A percentile compares a stretch with the other conserved stretches of the same genome.
Conservation (phyloP, 768 basidiomycete genomes). For the Nevesoporus exiguus region DNA sequence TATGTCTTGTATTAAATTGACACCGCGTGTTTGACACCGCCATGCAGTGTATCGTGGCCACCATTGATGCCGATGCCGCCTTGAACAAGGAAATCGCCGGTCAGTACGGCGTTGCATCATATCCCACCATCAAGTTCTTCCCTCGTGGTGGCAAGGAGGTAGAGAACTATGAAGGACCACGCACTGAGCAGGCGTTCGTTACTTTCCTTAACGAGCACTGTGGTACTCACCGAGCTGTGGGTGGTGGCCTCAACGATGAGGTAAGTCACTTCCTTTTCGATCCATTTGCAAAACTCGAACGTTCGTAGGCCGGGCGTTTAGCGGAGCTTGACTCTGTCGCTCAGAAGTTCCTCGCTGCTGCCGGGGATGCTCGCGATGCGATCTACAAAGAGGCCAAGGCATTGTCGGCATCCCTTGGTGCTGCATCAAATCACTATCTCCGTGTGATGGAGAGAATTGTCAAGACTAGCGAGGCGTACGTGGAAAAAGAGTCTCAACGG, state of each 20-base stretch:
- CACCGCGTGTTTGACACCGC: conserved; percentile 2
- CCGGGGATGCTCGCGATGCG: conserved; percentile 51
- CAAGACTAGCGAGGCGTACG: conserved; percentile 65
- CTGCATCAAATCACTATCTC: conserved; percentile 71
- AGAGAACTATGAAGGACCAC: conserved; percentile 63
- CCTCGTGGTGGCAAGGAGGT: conserved; percentile 64
- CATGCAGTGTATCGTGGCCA: conserved; percentile 79
- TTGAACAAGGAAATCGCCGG: conserved; percentile 67
- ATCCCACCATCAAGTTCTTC: conserved; percentile 97
- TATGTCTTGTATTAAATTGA: conserved; percentile 31
- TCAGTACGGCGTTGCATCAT: conserved; percentile 73
- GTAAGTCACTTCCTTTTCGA: conserved; percentile 34
- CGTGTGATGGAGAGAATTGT: conserved; percentile 88
- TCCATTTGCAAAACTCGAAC: conserved; percentile 2
- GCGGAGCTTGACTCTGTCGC: conserved; percentile 76
- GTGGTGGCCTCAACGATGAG: conserved; percentile 74
- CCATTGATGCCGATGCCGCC: conserved; percentile 85
- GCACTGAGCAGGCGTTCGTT: conserved; percentile 74
- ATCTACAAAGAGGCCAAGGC: conserved; percentile 62
- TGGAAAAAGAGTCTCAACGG: conserved; percentile 85
- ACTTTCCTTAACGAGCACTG: conserved; percentile 82
- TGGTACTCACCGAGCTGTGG: conserved; percentile 77
- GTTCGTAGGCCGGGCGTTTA: conserved; percentile 73
- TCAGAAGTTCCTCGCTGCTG: conserved; percentile 64
- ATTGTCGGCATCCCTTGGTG: conserved; percentile 47